Evolutionary conservation across 805 yeast genomes (phyloP).

Genomic region (Candida arabinofermentans): DNA sequence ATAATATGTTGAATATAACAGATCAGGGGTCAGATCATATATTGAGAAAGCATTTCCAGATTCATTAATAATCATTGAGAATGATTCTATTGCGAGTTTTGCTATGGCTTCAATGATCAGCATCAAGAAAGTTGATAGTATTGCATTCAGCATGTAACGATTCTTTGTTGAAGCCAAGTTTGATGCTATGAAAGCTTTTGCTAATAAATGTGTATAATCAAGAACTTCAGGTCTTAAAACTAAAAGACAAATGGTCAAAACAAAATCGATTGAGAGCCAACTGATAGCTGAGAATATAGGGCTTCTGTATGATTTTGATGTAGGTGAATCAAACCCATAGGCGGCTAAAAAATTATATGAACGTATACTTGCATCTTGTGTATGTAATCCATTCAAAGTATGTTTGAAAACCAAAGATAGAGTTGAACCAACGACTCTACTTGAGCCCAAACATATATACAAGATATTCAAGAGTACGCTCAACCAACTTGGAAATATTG

Average conservation of each 20-base stretch:
- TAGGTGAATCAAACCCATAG: not conserved
- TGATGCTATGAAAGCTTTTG: slow-evolving; percentile 33
- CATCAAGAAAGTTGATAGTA: slow-evolving; percentile 21
- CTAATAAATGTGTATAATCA: slow-evolving; percentile 25
- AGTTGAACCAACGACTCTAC: slow-evolving; percentile 24
- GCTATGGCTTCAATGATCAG: slow-evolving; percentile 13
- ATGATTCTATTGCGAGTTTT: slow-evolving; percentile 2
- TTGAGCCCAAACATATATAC: slow-evolving; percentile 25
- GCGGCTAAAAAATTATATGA: not conserved
- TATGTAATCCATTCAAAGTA: slow-evolving; percentile 18
- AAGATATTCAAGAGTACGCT: slow-evolving; percentile 17
- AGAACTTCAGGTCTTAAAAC: slow-evolving; percentile 21
- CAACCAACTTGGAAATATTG: slow-evolving; percentile 26
- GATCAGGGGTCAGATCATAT: slow-evolving; percentile 4
- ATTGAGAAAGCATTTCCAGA: slow-evolving; percentile 1
- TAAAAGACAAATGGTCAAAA: slow-evolving; percentile 16
- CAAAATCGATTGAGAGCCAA: slow-evolving; percentile 14
- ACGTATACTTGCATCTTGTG: slow-evolving; percentile 1
- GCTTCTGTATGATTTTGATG: slow-evolving; percentile 1
- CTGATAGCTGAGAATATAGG: slow-evolving; percentile 1
- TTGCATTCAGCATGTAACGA: slow-evolving; percentile 27
- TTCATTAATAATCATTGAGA: slow-evolving; percentile 2
- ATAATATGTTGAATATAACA: slow-evolving; percentile 11
- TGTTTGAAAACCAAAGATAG: slow-evolving; percentile 25
- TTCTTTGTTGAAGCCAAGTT: slow-evolving; percentile 28